Conservation (phyloP, 371 early-diverging fungal species). For the Umbelopsis sp. region DNA sequence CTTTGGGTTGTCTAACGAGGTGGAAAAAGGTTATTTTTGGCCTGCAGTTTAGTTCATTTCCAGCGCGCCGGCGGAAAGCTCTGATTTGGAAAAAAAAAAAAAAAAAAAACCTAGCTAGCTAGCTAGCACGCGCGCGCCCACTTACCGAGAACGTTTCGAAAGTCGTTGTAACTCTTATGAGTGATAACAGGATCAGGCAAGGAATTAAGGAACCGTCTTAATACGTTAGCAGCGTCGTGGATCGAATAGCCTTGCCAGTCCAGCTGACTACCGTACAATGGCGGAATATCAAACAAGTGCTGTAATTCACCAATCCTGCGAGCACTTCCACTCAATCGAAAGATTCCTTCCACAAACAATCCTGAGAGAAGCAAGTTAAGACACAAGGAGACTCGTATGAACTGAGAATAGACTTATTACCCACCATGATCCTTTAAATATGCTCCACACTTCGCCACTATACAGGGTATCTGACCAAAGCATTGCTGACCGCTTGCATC, state of each 20-base stretch:
- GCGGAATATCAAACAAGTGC: slow-evolving; percentile 45
- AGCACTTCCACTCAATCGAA: slow-evolving; percentile 26
- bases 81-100: background rate
- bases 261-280: slow-evolving; percentile 40
- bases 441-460: slow-evolving; percentile 54
- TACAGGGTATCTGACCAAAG: slow-evolving; percentile 46
- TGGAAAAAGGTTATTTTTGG: slow-evolving; percentile 11
- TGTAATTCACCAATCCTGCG: slow-evolving; percentile 51
- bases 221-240: slow-evolving; percentile 54
- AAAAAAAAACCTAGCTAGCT: background rate
- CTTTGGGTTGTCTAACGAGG: slow-evolving; percentile 10
- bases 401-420: background rate
- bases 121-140: background rate
- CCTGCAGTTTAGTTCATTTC: background rate
- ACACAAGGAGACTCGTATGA: background rate
- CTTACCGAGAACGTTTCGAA: slow-evolving; percentile 44
- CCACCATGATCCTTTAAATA: slow-evolving; percentile 49
- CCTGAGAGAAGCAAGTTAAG: background rate
- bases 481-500: slow-evolving; percentile 26
- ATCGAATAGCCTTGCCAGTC: slow-evolving; percentile 47
- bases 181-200: slow-evolving; percentile 52
- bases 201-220: slow-evolving; percentile 47
- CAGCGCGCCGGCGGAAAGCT: no score
- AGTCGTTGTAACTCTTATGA: slow-evolving; percentile 40
- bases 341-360: slow-evolving; percentile 13